phyloP scores from a whole-genome alignment of 768 basidiomycete genomes.

The Tulasnella sp. region DNA sequence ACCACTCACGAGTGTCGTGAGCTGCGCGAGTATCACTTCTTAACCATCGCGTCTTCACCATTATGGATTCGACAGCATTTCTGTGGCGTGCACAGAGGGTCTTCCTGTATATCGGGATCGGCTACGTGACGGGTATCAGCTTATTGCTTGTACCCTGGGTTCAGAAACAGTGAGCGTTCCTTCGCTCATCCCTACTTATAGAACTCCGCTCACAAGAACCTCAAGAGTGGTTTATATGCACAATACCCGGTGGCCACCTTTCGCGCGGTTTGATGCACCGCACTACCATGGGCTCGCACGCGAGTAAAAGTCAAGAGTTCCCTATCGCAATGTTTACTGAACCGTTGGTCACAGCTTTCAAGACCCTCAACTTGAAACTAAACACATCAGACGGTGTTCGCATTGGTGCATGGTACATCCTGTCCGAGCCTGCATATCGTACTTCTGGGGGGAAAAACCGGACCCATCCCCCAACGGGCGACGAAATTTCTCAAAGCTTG shows the following conservation, averaged over 20 bases:
- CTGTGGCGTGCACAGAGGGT: conserved; percentile 2
- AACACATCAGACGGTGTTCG: conserved; percentile 63
- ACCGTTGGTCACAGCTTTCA: conserved; percentile 5
- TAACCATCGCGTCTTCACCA: too few relatives aligned
- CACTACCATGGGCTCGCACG: conserved; percentile 15
- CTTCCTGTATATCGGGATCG: conserved; percentile 13
- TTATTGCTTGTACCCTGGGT: conserved; percentile 7
- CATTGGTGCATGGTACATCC: conserved; percentile 77
- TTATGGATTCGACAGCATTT: background rate
- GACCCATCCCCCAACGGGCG: conserved; percentile 27
- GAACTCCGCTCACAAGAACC: background rate
- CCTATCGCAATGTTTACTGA: background rate
- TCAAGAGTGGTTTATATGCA: conserved; percentile 14
- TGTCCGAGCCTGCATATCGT: conserved; percentile 54
- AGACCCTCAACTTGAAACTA: conserved; percentile 43
- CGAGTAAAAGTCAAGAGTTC: background rate
- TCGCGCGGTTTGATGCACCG: conserved; percentile 7
- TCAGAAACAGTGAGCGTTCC: conserved; percentile 12
- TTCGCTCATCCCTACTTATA: background rate
- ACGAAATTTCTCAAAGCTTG: conserved; percentile 44
- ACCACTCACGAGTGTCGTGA: too few relatives aligned
- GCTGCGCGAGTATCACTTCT: too few relatives aligned
- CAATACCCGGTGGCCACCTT: conserved; percentile 7
- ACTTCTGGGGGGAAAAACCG: conserved; percentile 24
- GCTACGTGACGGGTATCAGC: conserved; percentile 5